Base-by-base conservation (phyloP, 192 early-diverging fungal genomes). In the Spinellus fusiger region DNA sequence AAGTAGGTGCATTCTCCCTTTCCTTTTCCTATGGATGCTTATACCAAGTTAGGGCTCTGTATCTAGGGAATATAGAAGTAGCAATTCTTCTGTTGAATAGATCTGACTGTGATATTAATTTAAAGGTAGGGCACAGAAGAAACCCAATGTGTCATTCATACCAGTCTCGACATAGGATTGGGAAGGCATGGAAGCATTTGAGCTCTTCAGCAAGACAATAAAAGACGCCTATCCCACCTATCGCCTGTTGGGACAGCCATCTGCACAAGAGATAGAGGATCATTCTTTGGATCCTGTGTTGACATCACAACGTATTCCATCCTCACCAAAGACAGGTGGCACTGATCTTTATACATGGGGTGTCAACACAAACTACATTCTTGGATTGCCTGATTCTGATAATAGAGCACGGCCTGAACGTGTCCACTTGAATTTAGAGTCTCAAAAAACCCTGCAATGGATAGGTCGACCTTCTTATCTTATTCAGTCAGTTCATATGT, bases 331-430 rank as follows among this genome's bases (percentile, higher is more conserved):
- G 3, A 35, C 15, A 4, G 69, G 69, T 15, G 66, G 59, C 22
- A 68, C 66, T 0, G 72, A 74, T 35, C 55, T 90, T 0, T 92
- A 86, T 68, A 87, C 84, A 1, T 92, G 89, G 89, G 89, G 89
- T 26, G 62, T 74, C 25, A 91, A 91, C 35, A 70, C 82, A 23
- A 88, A 86, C 61, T 86, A 82, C 40, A 76, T 82, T 0, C 76
- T 89, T 16, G 87, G 85, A 1, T 85, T 88, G 29, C 66, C 70
- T 2, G 86, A 87, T 55, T 74, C 79, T 10, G 87, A 92, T 44
- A 74, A 85, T 51, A 69, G 88, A 16, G 61, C 73, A 15, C 70
- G 73, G 8, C 89, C 89, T 13, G 88, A 89, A 64, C 75, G 80
- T 15, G 78, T 89, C 62, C 75, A 51, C 50, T 80, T 35, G 69